Percentiles rank a stretch among this genome's conserved stretches.
Conservation (phyloP, 306 rosid genomes). For the Urtica urens region DNA sequence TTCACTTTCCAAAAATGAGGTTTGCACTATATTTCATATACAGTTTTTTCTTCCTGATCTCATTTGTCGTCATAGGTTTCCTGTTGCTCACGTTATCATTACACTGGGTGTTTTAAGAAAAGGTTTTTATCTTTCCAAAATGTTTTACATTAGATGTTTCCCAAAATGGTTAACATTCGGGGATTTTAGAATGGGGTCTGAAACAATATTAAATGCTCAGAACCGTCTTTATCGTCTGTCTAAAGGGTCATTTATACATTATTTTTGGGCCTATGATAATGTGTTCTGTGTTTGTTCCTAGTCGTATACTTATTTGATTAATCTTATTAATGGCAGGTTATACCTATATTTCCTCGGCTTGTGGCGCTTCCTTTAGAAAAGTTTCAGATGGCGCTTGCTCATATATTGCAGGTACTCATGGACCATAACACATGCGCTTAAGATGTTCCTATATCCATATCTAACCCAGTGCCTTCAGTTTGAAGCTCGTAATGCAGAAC, state of each 20-base stretch:
- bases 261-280: too few species aligned
- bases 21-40: conserved; percentile 21
- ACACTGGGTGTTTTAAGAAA: background rate
- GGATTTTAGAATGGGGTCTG: too few species aligned
- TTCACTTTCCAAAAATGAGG: conserved; percentile 86
- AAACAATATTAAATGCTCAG: too few species aligned
- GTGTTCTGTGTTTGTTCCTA: too few species aligned
- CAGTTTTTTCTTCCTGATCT: too few species aligned
- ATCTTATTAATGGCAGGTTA: conserved; percentile 47
- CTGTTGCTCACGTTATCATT: background rate
- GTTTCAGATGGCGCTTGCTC: conserved; percentile 96
- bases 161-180: too few species aligned
- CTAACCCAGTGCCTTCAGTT: background rate
- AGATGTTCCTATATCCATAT: background rate
- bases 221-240: too few species aligned
- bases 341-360: conserved; percentile 88
- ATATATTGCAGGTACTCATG: conserved; percentile 74
- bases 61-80: too few species aligned
- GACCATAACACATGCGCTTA: background rate
- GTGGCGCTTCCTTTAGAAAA: conserved; percentile 87
- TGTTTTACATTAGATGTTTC: too few species aligned
- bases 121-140: background rate
- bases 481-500: background rate
- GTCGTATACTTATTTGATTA: background rate
- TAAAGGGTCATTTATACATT: too few species aligned